Evolutionary conservation across 192 early-diverging fungal genomes (phyloP), one percentile per base, ranked within the genome.

Genomic region (Lobosporangium transversale): DNA sequence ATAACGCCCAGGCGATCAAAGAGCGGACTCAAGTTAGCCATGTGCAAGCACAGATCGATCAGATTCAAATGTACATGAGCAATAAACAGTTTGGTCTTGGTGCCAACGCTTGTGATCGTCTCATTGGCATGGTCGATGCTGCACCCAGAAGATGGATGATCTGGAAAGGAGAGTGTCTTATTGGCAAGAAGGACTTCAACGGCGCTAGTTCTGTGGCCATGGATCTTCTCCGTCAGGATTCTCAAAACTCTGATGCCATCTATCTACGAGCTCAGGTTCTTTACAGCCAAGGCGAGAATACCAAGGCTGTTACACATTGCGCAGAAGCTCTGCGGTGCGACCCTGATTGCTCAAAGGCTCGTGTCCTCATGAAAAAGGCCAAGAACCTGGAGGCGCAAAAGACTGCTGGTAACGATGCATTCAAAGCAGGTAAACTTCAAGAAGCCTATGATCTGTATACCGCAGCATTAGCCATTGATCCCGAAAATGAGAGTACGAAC

Each of bases 371-470:
- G 66, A 89, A 91, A 68, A 86, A 84, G 58, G 81, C 91, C 29
- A 87, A 83, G 64, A 66, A 66, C 4, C 56, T 94, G 35, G 94
- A 95, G 42, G 58, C 55, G 0, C 74, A 87, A 55, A 94, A 92
- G 62, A 85, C 85, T 26, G 85, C 84, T 18, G 92, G 93, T 44
- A 95, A 95, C 68, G 89, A 87, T 52, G 89, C 88, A 20, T 94
- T 93, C 80, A 88, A 85, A 37, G 57, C 69, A 1, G 80, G 82
- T 24, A 61, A 83, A 24, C 83, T 83, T 53, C 78, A 79, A 5
- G 84, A 85, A 50, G 94, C 94, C 23, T 85, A 89, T 43, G 87
- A 87, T 10, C 80, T 86, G 26, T 94, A 95, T 69, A 87, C 86
- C 21, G 53, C 86, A 23, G 89, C 87, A 29, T 53, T 95, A 49